A percentile compares a stretch with the other conserved stretches of the same genome.
Evolutionary conservation across 352 stramenopile species (phyloP).

Genomic region (Globisporangium uncinulatum): DNA sequence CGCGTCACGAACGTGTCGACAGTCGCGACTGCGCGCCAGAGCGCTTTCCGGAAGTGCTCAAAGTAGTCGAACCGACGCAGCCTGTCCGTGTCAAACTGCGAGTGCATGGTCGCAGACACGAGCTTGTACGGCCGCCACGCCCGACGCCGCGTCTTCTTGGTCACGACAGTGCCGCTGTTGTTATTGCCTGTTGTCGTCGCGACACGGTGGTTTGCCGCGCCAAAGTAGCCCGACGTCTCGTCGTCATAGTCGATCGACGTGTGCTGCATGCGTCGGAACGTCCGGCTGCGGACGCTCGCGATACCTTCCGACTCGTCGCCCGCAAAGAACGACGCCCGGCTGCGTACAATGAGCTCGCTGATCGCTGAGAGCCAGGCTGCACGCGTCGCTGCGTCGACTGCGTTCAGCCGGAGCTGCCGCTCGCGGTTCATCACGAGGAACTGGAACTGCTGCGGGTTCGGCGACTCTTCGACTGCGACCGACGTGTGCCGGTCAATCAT

Average conservation of each 20-base stretch:
- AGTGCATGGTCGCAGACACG: conserved; percentile 70
- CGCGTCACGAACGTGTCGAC: conserved; percentile 38
- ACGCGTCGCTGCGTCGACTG: conserved; percentile 47
- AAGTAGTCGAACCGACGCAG: conserved; percentile 43
- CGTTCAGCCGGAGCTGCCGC: conserved; percentile 65
- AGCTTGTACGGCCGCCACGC: conserved; percentile 77
- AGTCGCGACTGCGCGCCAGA: conserved; percentile 33
- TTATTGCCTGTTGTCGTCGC: conserved; percentile 22
- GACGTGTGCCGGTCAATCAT: conserved; percentile 76
- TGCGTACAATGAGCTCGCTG: conserved; percentile 78
- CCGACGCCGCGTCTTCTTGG: conserved; percentile 19
- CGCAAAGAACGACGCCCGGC: conserved; percentile 65
- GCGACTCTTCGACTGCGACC: conserved; percentile 48
- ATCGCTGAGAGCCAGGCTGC: conserved; percentile 68
- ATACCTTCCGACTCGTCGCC: conserved; percentile 63
- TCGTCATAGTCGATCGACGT: conserved; percentile 48
- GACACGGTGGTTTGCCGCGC: conserved; percentile 4
- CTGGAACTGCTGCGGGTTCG: conserved; percentile 69
- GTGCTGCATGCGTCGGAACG: conserved; percentile 35
- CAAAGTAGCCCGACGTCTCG: conserved; percentile 18
- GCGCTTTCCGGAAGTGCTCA: conserved; percentile 35
- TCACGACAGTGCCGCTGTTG: conserved; percentile 16
- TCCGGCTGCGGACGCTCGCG: conserved; percentile 35
- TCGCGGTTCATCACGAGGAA: conserved; percentile 77
- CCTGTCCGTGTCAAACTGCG: conserved; percentile 35